Conservation (phyloP, 257 asterid species). For the Eucommia ulmoides region DNA sequence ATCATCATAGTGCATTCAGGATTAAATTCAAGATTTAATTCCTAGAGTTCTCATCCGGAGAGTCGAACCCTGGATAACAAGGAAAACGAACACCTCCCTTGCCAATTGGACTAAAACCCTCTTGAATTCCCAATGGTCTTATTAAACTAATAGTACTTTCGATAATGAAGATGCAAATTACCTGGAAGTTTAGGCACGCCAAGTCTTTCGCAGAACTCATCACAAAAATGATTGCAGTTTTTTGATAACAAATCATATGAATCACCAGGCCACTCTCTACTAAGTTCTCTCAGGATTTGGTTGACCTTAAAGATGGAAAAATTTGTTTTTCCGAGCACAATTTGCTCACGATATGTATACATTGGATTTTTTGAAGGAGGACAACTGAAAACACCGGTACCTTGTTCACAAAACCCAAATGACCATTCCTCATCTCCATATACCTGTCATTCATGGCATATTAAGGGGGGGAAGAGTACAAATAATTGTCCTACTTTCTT, state of each 20-base stretch:
- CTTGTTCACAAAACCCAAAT: slow-evolving; percentile 92
- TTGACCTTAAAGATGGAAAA: slow-evolving; percentile 60
- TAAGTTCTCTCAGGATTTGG: slow-evolving; percentile 87
- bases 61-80: background rate
- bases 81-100: background rate
- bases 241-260: slow-evolving; percentile 75
- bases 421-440: slow-evolving; percentile 90
- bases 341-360: slow-evolving; percentile 78
- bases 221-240: slow-evolving; percentile 98
- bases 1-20: too few relatives aligned
- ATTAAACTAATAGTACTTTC: too few relatives aligned
- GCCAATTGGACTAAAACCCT: too few relatives aligned
- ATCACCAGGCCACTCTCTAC: slow-evolving; percentile 98
- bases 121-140: too few relatives aligned
- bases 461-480: too few relatives aligned
- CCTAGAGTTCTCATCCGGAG: too few relatives aligned
- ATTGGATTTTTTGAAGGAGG: slow-evolving; percentile 75
- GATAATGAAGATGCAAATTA: slow-evolving; percentile 11
- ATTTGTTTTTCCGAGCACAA: slow-evolving; percentile 61
- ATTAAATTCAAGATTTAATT: too few relatives aligned
- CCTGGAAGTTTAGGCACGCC: slow-evolving; percentile 98
- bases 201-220: slow-evolving; percentile 77
- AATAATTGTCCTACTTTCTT: too few relatives aligned
- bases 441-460: slow-evolving; percentile 28
- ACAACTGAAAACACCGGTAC: slow-evolving; percentile 91